These are phyloP conservation scores for Fusarium cicatricum DNA, from an alignment of 2,329 filamentous ascomycete genomes.

Conservation along the genomic window DNA sequence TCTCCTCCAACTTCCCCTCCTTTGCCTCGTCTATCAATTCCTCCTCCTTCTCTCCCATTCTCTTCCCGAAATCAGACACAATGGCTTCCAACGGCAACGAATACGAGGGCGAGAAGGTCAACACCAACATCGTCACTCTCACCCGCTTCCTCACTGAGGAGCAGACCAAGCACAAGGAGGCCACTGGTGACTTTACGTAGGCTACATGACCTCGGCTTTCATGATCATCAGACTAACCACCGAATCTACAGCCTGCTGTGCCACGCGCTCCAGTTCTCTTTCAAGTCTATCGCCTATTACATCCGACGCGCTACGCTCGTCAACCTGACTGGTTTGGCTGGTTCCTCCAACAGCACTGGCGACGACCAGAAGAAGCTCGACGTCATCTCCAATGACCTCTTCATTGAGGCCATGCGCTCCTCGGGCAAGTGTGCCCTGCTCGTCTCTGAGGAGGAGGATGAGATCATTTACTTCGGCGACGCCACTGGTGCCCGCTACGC, in stretches of 20 bases:
- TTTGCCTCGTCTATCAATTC: slow-evolving; percentile 13
- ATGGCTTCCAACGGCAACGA: slow-evolving; percentile 54
- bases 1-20: slow-evolving; percentile 25
- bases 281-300: slow-evolving; percentile 99
- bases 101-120: slow-evolving; percentile 78
- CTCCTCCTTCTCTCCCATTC: slow-evolving; percentile 16
- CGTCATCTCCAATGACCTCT: slow-evolving; percentile 98
- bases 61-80: slow-evolving; percentile 32
- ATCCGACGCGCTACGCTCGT: slow-evolving; percentile 95
- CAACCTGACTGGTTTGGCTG: slow-evolving; percentile 93
- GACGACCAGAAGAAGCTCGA: slow-evolving; percentile 99
- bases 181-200: slow-evolving; percentile 98
- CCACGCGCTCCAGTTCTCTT: slow-evolving; percentile 98
- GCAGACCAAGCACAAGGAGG: slow-evolving; percentile 90
- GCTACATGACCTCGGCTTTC: slow-evolving; percentile 15
- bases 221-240: slow-evolving; percentile 23
- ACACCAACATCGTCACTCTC: slow-evolving; percentile 95
- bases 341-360: slow-evolving; percentile 92
- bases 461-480: slow-evolving; percentile 86
- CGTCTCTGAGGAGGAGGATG: slow-evolving; percentile 98
- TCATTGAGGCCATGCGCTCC: slow-evolving; percentile 93
- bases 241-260: slow-evolving; percentile 76
- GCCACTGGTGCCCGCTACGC: slow-evolving; percentile 84
- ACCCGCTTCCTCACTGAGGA: slow-evolving; percentile 97
- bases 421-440: slow-evolving; percentile 90